Conservation (phyloP, 257 asterid genomes). For the Capsicum rhomboideum region DNA sequence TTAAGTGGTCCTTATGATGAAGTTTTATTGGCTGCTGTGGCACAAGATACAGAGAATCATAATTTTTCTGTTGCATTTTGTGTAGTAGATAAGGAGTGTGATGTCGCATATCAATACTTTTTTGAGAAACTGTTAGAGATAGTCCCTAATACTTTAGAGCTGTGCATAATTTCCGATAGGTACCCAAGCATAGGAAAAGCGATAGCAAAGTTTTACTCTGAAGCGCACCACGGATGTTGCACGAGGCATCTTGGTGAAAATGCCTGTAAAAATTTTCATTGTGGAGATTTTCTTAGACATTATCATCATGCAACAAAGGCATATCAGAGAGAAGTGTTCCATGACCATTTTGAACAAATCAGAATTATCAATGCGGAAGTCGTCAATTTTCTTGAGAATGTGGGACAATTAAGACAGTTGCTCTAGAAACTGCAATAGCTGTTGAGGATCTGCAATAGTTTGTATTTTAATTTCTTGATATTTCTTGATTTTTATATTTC, state of each 20-base stretch:
- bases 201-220: neutral
- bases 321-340: neutral
- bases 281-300: neutral
- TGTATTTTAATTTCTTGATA: neutral
- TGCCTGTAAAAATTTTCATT: too few relatives aligned
- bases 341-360: neutral
- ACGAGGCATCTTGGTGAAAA: neutral
- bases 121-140: neutral
- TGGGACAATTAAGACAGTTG: too few relatives aligned
- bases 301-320: neutral
- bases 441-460: neutral
- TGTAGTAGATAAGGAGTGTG: neutral
- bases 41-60: neutral
- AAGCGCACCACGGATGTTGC: neutral
- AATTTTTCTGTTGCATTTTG: neutral
- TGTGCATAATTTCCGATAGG: neutral
- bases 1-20: neutral
- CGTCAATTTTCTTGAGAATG: neutral
- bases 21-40: neutral
- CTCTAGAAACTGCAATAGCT: neutral
- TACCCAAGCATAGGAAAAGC: neutral
- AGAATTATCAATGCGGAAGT: neutral
- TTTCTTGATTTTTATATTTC: neutral
- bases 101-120: neutral
- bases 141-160: neutral